phyloP scores from a whole-genome alignment of 164 flowering plant species.

The Dillenia suffruticosa region DNA sequence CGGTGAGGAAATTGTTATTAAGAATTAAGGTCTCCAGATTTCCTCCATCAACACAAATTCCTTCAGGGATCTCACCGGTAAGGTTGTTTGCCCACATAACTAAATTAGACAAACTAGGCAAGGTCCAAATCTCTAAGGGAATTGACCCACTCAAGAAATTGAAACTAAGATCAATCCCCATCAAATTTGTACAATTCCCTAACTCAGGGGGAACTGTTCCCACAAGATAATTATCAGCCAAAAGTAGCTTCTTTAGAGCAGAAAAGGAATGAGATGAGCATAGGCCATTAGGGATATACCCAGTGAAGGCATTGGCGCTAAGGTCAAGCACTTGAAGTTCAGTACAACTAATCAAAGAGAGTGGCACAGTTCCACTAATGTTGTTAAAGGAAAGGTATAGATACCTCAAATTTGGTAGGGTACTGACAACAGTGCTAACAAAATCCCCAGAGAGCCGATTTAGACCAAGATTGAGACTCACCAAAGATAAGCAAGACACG shows the following conservation, averaged over 20 bases:
- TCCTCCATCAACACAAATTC: conserved; percentile 58
- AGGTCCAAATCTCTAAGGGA: conserved; percentile 55
- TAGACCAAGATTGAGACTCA: conserved; percentile 44
- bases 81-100: conserved; percentile 83
- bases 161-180: conserved; percentile 69
- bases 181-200: conserved; percentile 54
- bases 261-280: conserved; percentile 33
- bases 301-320: conserved; percentile 61
- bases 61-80: conserved; percentile 61
- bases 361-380: conserved; percentile 56
- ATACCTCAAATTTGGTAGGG: conserved; percentile 32
- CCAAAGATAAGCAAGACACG: conserved; percentile 40
- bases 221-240: conserved; percentile 51
- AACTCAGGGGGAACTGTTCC: conserved; percentile 58
- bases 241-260: conserved; percentile 38
- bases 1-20: conserved; percentile 68
- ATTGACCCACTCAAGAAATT: conserved; percentile 53
- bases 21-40: conserved; percentile 69
- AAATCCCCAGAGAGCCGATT: conserved; percentile 68
- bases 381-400: conserved; percentile 62
- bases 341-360: conserved; percentile 41
- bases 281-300: conserved; percentile 51
- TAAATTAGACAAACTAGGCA: conserved; percentile 62
- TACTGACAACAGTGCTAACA: conserved; percentile 42
- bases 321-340: conserved; percentile 63